phyloP scores from a whole-genome alignment of 305 asterid species.

The Fraxinus xanthoxyloides region DNA sequence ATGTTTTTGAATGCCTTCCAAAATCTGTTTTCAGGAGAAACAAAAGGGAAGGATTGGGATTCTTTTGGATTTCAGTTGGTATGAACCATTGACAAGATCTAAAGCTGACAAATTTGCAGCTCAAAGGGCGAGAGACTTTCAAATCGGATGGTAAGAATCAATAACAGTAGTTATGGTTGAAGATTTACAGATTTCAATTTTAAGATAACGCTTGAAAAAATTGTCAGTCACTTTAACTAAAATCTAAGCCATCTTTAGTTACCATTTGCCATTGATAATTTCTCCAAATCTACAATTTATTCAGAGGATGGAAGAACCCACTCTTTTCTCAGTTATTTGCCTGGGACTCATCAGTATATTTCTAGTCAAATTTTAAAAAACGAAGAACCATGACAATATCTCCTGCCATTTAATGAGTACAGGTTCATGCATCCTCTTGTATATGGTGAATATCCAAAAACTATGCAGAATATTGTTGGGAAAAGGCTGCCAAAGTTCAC shows the following conservation, averaged over 20 bases:
- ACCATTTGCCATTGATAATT: background rate
- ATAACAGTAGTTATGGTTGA: background rate
- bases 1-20: background rate
- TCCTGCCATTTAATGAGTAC: background rate
- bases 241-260: background rate
- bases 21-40: slow-evolving; percentile 37
- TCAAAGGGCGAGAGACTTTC: slow-evolving; percentile 89
- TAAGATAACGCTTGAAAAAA: background rate
- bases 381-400: background rate
- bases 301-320: background rate
- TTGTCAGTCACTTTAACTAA: background rate
- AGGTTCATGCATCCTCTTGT: slow-evolving; percentile 96
- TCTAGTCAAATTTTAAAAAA: background rate
- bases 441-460: slow-evolving; percentile 92
- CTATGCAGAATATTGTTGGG: slow-evolving; percentile 69
- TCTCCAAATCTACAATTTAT: background rate
- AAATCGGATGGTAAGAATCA: slow-evolving; percentile 74
- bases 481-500: slow-evolving; percentile 82
- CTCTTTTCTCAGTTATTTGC: background rate
- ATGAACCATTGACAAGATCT: slow-evolving; percentile 79
- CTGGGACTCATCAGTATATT: background rate
- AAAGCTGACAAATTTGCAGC: slow-evolving; percentile 78
- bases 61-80: slow-evolving; percentile 86
- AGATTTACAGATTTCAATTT: background rate
- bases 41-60: slow-evolving; percentile 91